Evolutionary conservation across 768 basidiomycete species (phyloP).

Genomic region (Rhodotorula sphaerocarpa): DNA sequence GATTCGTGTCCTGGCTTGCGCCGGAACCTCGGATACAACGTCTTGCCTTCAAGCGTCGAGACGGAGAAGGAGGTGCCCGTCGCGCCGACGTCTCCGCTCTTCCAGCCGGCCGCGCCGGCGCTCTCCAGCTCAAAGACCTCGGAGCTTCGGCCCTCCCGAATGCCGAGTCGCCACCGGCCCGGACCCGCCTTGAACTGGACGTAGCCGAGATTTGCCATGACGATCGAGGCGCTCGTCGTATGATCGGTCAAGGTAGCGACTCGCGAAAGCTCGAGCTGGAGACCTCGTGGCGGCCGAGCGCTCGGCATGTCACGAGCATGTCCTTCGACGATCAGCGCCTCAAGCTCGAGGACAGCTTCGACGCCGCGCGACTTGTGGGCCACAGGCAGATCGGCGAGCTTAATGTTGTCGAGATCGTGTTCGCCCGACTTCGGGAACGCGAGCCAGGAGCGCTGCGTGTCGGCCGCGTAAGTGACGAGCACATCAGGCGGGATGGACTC

Average conservation of each 20-base stretch:
- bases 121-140: conserved; percentile 76
- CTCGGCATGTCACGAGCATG: conserved; percentile 70
- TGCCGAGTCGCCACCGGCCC: conserved; percentile 73
- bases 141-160: conserved; percentile 69
- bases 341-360: conserved; percentile 73
- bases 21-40: conserved; percentile 69
- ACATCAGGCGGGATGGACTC: conserved; percentile 68
- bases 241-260: conserved; percentile 36
- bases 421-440: conserved; percentile 78
- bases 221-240: conserved; percentile 45
- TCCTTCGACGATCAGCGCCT: conserved; percentile 86
- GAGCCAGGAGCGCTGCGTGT: conserved; percentile 84
- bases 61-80: conserved; percentile 64
- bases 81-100: conserved; percentile 61
- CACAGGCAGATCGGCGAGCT: conserved; percentile 58
- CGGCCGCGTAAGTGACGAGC: conserved; percentile 89
- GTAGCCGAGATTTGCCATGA: conserved; percentile 92
- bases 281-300: conserved; percentile 69
- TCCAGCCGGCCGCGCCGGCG: conserved; percentile 81
- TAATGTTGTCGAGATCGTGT: conserved; percentile 93
- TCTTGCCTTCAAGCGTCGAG: conserved; percentile 82
- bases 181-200: conserved; percentile 90
- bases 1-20: conserved; percentile 68
- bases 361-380: conserved; percentile 54
- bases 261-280: conserved; percentile 72